Evolutionary conservation across 2,329 filamentous ascomycete genomes (phyloP).

Genomic region (Coniella lustricola): DNA sequence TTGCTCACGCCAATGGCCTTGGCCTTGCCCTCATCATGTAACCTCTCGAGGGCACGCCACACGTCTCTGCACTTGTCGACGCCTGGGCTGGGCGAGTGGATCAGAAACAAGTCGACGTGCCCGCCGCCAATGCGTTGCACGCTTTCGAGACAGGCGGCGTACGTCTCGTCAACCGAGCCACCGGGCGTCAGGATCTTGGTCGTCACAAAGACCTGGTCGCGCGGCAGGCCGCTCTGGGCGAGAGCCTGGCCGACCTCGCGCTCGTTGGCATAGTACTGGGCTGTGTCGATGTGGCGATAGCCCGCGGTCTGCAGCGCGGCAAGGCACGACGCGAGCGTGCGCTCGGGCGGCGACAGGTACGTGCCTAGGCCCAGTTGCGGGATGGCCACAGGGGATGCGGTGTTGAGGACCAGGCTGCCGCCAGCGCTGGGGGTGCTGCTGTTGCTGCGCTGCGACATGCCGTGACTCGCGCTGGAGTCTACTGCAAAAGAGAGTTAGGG

Average conservation of each 20-base stretch:
- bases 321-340: constrained; percentile 22
- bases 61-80: neutral
- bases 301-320: constrained; percentile 35
- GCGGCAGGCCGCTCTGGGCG: constrained; percentile 42
- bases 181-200: constrained; percentile 48
- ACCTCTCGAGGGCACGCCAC: constrained; percentile 8
- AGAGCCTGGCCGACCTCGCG: constrained; percentile 53
- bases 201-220: constrained; percentile 52
- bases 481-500: too few relatives aligned
- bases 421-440: neutral
- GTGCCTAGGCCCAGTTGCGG: constrained; percentile 17
- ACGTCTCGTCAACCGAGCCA: constrained; percentile 35
- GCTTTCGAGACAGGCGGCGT: constrained; percentile 52
- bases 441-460: neutral
- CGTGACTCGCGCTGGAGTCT: too few relatives aligned
- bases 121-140: constrained; percentile 43
- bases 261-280: constrained; percentile 60
- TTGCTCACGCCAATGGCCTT: constrained; percentile 10
- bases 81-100: constrained; percentile 8
- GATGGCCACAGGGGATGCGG: neutral
- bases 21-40: constrained; percentile 11
- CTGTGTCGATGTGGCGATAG: constrained; percentile 35
- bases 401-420: constrained; percentile 1
- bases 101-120: constrained; percentile 11
- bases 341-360: constrained; percentile 10